Evolutionary conservation across 2,329 filamentous ascomycete species (phyloP).

Genomic region (Mariannaea elegans): DNA sequence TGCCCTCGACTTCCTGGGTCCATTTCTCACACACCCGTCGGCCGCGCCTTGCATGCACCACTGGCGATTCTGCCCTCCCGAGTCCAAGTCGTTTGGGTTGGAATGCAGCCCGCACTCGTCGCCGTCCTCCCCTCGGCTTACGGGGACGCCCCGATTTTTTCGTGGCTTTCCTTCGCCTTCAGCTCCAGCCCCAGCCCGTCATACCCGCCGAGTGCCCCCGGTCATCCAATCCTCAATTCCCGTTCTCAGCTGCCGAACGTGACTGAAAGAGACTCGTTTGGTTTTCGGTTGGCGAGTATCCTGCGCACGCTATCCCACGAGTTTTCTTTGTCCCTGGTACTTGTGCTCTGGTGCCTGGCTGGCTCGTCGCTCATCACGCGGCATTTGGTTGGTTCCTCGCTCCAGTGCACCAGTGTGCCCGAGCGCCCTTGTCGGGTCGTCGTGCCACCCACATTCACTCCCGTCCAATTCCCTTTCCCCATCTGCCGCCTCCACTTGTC

Average conservation of each 20-base stretch:
- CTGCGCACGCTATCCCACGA: not conserved
- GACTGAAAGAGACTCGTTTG: not conserved
- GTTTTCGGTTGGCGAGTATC: not conserved
- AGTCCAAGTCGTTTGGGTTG: slow-evolving; percentile 25
- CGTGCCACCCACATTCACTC: slow-evolving; percentile 32
- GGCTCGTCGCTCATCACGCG: not conserved
- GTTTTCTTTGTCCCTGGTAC: not conserved
- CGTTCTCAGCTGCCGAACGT: not conserved
- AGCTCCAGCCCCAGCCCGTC: slow-evolving; percentile 19
- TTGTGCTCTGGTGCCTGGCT: not conserved
- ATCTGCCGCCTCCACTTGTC: slow-evolving; percentile 16
- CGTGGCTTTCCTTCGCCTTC: slow-evolving; percentile 6
- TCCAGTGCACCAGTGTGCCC: slow-evolving; percentile 23
- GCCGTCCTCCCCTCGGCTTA: slow-evolving; percentile 33
- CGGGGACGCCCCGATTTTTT: slow-evolving; percentile 34
- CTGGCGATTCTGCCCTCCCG: slow-evolving; percentile 20
- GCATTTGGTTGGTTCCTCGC: slow-evolving; percentile 1
- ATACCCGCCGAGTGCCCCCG: slow-evolving; percentile 18
- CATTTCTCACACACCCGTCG: slow-evolving; percentile 32
- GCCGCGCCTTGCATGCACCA: slow-evolving; percentile 24
- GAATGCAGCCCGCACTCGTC: slow-evolving; percentile 29
- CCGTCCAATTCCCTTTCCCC: slow-evolving; percentile 18
- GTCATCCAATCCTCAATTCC: slow-evolving; percentile 3
- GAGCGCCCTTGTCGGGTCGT: slow-evolving; percentile 36
- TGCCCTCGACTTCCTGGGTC: slow-evolving; percentile 22